A percentile compares a stretch with the other conserved stretches of the same genome.
Conservation (phyloP, 805 yeast species). For the Myxozyma geophila region DNA sequence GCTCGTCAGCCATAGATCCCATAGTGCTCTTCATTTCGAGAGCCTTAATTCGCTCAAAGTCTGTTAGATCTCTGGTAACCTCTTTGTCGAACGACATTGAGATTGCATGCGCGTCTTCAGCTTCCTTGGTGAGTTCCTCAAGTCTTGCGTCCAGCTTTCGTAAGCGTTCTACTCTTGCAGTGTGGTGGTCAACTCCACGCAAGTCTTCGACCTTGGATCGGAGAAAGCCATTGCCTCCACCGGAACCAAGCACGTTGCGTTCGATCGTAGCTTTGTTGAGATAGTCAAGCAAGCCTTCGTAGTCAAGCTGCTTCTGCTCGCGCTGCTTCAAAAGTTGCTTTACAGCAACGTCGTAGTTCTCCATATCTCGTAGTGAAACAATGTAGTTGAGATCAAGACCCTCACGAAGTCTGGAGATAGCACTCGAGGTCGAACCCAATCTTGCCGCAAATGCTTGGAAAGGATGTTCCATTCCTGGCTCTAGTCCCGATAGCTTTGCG, state of each 20-base stretch:
- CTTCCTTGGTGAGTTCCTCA: slow-evolving; percentile 55
- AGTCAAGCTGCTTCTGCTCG: slow-evolving; percentile 89
- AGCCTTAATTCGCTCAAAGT: slow-evolving; percentile 81
- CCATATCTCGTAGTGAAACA: slow-evolving; percentile 82
- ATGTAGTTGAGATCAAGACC: slow-evolving; percentile 78
- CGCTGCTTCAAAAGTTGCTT: slow-evolving; percentile 76
- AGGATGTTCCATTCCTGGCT: slow-evolving; percentile 49
- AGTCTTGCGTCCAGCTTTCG: slow-evolving; percentile 56
- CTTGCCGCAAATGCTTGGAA: slow-evolving; percentile 56
- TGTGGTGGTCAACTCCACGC: slow-evolving; percentile 65
- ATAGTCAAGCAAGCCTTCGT: slow-evolving; percentile 83
- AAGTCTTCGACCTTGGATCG: slow-evolving; percentile 64
- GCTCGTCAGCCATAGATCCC: slow-evolving; percentile 72
- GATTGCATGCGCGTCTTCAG: slow-evolving; percentile 55
- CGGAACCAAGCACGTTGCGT: slow-evolving; percentile 57
- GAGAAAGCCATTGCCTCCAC: slow-evolving; percentile 59
- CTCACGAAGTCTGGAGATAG: slow-evolving; percentile 47
- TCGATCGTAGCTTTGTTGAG: slow-evolving; percentile 72
- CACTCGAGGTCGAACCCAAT: slow-evolving; percentile 49
- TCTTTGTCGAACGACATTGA: slow-evolving; percentile 62
- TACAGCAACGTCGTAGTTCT: slow-evolving; percentile 72
- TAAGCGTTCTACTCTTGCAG: slow-evolving; percentile 57
- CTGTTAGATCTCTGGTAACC: slow-evolving; percentile 58
- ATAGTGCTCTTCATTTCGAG: slow-evolving; percentile 75
- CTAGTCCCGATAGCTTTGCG: slow-evolving; percentile 64